Evolutionary conservation across 2,329 filamentous ascomycete species (phyloP), one percentile per base, ranked within the genome.

Genomic region (Onygenales sp.): DNA sequence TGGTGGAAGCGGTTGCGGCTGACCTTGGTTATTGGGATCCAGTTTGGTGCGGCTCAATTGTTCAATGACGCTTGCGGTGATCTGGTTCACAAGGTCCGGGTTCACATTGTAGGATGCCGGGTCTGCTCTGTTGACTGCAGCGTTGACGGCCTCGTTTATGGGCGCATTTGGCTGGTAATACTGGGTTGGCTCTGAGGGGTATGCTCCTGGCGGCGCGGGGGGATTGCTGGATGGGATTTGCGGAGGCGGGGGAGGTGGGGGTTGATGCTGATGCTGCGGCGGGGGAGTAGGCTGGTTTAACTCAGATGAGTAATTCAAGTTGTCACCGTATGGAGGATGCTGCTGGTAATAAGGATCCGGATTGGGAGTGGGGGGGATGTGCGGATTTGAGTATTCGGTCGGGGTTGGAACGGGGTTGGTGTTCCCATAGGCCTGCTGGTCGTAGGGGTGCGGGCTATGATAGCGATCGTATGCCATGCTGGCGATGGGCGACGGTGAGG

Each of bases 81-180:
- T 81, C 56, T 82, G 77, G 47, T 79, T 77, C 49, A 86, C 75
- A 21, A 85, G 70, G 6, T 82, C 78, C 2, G 81, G 81, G 50
- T 82, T 77, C 10, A 85, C 68, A 40, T 76, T 73, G 54, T 71
- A 72, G 7, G 74, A 69, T 7, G 73, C 67, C 21, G 21, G 17
- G 42, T 77, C 71, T 9, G 75, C 71, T 50, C 74, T 74, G 59
- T 78, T 71, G 55, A 81, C 79, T 8, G 79, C 79, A 57, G 76
- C 75, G 59, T 73, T 76, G 58, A 83, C 77, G 36, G 79, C 80
- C 59, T 81, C 78, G 59, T 78, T 77, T 58, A 83, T 74, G 10
- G 75, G 75, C 4, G 65, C 65, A 9, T n/a, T 13, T 17, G 58
- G 58, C 33, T 59, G 61, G 42, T 59, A 59, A 34, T 61, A 56